Percentiles rank a stretch among this genome's conserved stretches.
phyloP scores from a whole-genome alignment of 2,329 filamentous ascomycete species.

The Exophiala dermatitidis region DNA sequence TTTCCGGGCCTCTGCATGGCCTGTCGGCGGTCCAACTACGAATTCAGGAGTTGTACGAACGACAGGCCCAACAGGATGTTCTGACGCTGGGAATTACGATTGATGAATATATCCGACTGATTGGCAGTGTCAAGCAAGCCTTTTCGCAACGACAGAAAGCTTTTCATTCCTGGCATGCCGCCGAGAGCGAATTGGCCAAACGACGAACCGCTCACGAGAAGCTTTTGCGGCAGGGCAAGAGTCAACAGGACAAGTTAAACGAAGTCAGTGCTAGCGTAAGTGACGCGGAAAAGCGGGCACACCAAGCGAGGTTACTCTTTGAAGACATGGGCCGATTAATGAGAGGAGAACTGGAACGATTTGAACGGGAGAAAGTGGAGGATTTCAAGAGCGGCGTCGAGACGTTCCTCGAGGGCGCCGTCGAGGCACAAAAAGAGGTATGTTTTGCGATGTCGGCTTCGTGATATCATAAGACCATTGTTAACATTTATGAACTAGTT shows the following conservation, averaged over 20 bases:
- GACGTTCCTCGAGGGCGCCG: conserved; percentile 92
- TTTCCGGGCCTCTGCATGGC: conserved; percentile 83
- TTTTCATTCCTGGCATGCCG: conserved; percentile 87
- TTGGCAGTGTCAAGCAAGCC: conserved; percentile 88
- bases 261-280: conserved; percentile 87
- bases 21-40: conserved; percentile 89
- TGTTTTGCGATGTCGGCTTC: conserved; percentile 29
- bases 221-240: conserved; percentile 86
- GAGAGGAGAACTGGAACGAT: conserved; percentile 82
- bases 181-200: conserved; percentile 85
- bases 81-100: conserved; percentile 95
- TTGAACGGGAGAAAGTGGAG: conserved; percentile 95
- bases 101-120: conserved; percentile 94
- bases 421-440: conserved; percentile 98
- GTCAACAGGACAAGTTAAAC: conserved; percentile 88
- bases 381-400: conserved; percentile 98
- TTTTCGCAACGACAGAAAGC: conserved; percentile 91
- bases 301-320: conserved; percentile 82
- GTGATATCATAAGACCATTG: background rate
- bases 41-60: conserved; percentile 89
- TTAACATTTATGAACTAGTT: conserved; percentile 52
- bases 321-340: conserved; percentile 96
- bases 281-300: conserved; percentile 89
- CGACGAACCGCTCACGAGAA: conserved; percentile 86
- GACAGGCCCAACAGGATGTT: conserved; percentile 94